Evolutionary conservation across 768 basidiomycete genomes (phyloP).

Genomic region (Rhodosporidiobolus odoratus): DNA sequence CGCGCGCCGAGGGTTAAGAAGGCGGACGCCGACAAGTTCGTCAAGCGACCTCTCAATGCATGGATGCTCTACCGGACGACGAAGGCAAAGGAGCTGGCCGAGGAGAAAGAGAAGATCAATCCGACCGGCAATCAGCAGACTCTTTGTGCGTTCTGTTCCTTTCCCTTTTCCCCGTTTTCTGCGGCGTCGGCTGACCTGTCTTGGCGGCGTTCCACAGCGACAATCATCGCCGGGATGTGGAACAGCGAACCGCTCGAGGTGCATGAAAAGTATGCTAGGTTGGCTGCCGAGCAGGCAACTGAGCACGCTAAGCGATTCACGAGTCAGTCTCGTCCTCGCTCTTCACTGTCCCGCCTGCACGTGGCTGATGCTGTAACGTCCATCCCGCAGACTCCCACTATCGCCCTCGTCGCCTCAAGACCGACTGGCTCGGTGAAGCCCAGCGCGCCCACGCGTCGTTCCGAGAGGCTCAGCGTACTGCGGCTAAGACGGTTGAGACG

Average conservation of each 20-base stretch:
- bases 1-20: too few relatives aligned
- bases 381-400: slow-evolving; percentile 1
- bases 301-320: slow-evolving; percentile 24
- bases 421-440: neutral
- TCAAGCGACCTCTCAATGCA: too few relatives aligned
- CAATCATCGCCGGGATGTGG: slow-evolving; percentile 62
- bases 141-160: slow-evolving; percentile 49
- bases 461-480: too few relatives aligned
- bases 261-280: slow-evolving; percentile 16
- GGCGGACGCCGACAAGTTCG: too few relatives aligned
- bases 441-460: neutral
- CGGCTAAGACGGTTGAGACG: neutral
- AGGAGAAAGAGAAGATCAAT: slow-evolving; percentile 42
- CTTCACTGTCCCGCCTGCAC: neutral
- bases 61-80: slow-evolving; percentile 77
- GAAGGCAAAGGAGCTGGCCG: slow-evolving; percentile 52
- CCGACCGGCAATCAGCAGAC: slow-evolving; percentile 56
- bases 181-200: neutral
- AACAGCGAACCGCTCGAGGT: slow-evolving; percentile 53
- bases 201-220: slow-evolving; percentile 45
- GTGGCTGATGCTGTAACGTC: neutral
- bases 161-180: neutral
- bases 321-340: slow-evolving; percentile 4
- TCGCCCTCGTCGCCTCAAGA: neutral
- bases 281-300: slow-evolving; percentile 16